These are phyloP conservation scores for Hansfordia pulvinata DNA, from an alignment of 2,329 filamentous ascomycete species.

Conservation along the genomic window DNA sequence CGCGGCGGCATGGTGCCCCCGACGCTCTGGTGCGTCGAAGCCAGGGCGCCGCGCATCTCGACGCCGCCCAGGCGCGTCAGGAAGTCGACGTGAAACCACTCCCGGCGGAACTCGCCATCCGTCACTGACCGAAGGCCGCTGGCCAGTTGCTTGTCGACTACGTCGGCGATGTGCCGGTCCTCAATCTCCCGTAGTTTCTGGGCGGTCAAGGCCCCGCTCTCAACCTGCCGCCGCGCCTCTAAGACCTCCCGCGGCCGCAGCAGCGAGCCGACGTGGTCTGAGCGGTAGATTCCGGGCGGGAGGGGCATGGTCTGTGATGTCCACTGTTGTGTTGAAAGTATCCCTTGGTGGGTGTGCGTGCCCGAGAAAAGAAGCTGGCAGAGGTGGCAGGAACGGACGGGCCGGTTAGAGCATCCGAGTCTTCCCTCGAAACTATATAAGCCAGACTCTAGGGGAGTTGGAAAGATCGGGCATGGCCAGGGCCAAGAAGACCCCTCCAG, in stretches of 20 bases:
- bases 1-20: slow-evolving; percentile 38
- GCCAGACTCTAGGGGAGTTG: too few relatives aligned
- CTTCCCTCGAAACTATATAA: too few relatives aligned
- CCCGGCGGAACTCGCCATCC: slow-evolving; percentile 41
- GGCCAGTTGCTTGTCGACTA: slow-evolving; percentile 32
- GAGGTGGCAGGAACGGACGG: too few relatives aligned
- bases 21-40: slow-evolving; percentile 26
- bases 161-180: slow-evolving; percentile 31
- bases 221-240: slow-evolving; percentile 31
- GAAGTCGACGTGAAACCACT: slow-evolving; percentile 46
- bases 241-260: slow-evolving; percentile 35
- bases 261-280: slow-evolving; percentile 43
- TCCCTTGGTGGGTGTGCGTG: too few relatives aligned
- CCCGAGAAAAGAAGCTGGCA: too few relatives aligned
- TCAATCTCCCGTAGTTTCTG: slow-evolving; percentile 34
- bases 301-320: slow-evolving; percentile 26
- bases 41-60: slow-evolving; percentile 31
- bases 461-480: too few relatives aligned
- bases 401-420: too few relatives aligned
- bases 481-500: too few relatives aligned
- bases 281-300: slow-evolving; percentile 28
- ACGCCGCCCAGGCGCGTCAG: slow-evolving; percentile 38
- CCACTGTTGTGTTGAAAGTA: too few relatives aligned
- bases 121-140: slow-evolving; percentile 35
- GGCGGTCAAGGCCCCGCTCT: slow-evolving; percentile 24